Evolutionary conservation across 768 basidiomycete genomes (phyloP).

Genomic region (Trametes cingulata): DNA sequence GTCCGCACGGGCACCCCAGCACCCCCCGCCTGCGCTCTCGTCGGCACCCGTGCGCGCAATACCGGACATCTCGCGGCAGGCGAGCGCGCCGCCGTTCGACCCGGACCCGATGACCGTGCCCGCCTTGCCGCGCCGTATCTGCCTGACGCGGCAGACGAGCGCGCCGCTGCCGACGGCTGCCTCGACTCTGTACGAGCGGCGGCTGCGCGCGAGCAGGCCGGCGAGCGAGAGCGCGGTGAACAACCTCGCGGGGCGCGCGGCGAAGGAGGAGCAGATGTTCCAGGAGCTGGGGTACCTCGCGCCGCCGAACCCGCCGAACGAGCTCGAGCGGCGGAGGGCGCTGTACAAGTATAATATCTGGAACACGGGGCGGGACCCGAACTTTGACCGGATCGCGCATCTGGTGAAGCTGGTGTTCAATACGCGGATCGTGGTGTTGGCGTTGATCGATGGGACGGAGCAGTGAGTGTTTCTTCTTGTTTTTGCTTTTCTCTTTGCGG

Average conservation of each 20-base stretch:
- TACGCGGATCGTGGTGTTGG: conserved; percentile 82
- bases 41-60: not conserved
- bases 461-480: conserved; percentile 53
- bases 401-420: conserved; percentile 92
- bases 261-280: conserved; percentile 71
- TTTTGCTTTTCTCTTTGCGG: too few relatives aligned
- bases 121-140: conserved; percentile 51
- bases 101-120: conserved; percentile 42
- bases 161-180: conserved; percentile 54
- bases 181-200: conserved; percentile 35
- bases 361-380: conserved; percentile 81
- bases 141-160: conserved; percentile 61
- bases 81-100: conserved; percentile 33
- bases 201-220: conserved; percentile 24
- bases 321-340: conserved; percentile 78
- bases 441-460: conserved; percentile 80
- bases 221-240: conserved; percentile 26
- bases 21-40: not conserved
- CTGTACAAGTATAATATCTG: conserved; percentile 89
- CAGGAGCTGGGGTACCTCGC: conserved; percentile 65
- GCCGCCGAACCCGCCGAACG: conserved; percentile 84
- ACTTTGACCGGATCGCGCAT: conserved; percentile 93
- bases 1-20: too few relatives aligned
- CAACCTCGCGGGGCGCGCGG: conserved; percentile 47
- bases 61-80: conserved; percentile 27